Base-by-base conservation (phyloP, 2,329 filamentous ascomycete genomes). In the Fusarium fracticaudum region DNA sequence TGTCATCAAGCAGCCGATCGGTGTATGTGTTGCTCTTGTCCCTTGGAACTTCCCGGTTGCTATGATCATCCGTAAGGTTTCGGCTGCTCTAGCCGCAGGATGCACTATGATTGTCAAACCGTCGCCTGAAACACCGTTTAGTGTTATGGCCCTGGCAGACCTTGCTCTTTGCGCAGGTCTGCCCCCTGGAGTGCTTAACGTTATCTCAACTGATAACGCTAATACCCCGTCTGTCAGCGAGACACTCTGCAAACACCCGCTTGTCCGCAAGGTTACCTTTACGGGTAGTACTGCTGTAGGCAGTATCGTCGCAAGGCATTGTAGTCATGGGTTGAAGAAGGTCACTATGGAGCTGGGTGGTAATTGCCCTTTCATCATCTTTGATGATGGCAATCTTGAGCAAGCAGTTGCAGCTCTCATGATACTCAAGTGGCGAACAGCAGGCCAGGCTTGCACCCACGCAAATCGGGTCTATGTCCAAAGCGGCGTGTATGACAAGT, bases 101-200 rank as follows among this genome's bases (percentile, higher is more conserved):
- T 94, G 92, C 80, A 93, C 92, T 3, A 93, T 95, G 89, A 85
- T 95, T 10, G 86, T 89, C 24, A 94, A 94, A 82, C 91, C 92
- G 2, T 91, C 89, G 4, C 92, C 91, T 0, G 91, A 94, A 79
- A 94, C 93, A 5, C 93, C 93, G 0, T 88, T 94, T 75, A 93
- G 92, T 41, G 88, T 90, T 3, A 88, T 94, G 35, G 90, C 91
- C 1, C 82, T 95, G 10, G 91, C 91, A 2, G 87, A 91, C 75
- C 87, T 95, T 20, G 91, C 91, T 0, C 84, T 88, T 55, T 87
- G 91, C 26, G 94, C 94, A 0, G 94, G 94, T 2, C 92, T 95
- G 38, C 93, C 93, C 1, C 88, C 90, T 43, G 93, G 94, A 9
- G 92, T 91, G 0, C 87, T 97, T 17, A 86, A 86, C 41, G 82